phyloP scores from a whole-genome alignment of 1,139 yeast species.

The Pneumocystis sp. region DNA sequence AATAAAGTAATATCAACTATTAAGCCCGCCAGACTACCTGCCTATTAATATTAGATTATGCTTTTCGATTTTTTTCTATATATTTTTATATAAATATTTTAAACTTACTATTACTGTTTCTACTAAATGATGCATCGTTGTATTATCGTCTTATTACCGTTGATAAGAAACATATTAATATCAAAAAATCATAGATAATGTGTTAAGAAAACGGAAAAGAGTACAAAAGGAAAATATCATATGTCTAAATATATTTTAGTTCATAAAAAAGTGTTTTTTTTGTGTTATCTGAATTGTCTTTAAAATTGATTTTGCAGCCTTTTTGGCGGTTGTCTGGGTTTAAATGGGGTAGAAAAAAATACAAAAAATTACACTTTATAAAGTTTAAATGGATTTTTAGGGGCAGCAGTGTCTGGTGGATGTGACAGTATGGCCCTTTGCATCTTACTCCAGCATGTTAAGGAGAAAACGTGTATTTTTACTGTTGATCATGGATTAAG shows the following conservation, averaged over 20 bases:
- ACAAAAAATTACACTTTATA: neutral
- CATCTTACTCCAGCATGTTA: neutral
- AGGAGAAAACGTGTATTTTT: neutral
- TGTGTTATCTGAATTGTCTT: neutral
- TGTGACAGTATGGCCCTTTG: neutral
- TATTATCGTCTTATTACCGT: neutral
- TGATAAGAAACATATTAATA: neutral
- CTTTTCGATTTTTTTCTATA: neutral
- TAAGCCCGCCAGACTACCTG: conserved; percentile 91
- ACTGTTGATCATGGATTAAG: neutral
- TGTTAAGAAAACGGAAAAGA: neutral
- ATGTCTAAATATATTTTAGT: neutral
- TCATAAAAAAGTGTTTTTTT: neutral
- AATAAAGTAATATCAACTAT: conserved; percentile 87
- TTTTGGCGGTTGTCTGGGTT: neutral
- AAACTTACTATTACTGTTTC: neutral
- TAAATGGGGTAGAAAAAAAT: neutral
- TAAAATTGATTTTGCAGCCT: neutral
- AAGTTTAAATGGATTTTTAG: neutral
- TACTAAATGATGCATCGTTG: neutral
- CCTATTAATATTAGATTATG: conserved; percentile 29
- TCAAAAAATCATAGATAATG: neutral
- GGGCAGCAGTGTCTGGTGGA: neutral
- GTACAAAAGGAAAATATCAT: neutral
- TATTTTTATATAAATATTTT: neutral